Evolutionary conservation across 2,329 filamentous ascomycete species (phyloP), one percentile per base, ranked within the genome.

Genomic region (Talaromyces islandicus): DNA sequence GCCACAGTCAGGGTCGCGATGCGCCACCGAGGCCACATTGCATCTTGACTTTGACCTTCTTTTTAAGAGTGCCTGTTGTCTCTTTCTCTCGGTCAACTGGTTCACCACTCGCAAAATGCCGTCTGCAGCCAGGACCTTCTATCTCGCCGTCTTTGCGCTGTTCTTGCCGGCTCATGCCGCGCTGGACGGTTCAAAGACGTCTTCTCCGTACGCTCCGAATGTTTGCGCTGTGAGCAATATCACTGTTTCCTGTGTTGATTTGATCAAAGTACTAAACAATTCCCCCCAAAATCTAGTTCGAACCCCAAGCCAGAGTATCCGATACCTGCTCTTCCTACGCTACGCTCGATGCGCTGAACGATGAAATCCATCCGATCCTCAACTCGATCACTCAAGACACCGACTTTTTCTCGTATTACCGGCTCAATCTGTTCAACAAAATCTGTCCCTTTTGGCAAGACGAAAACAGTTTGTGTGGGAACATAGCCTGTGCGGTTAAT

Each of bases 401-500:
- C 74, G 94, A 99, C 76, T 99, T 97, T 83, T 99, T 99, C 78
- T 93, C 93, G 57, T 92, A 97, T 77, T 99, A 97, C 79, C 88
- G 94, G 60, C 80, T 99, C 52, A 97, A 97, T 73, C 83, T 99
- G 21, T 99, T 91, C 77, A 89, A 95, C 75, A 96, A 94, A 75
- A 86, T 85, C 77, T 99, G 94, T 71, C 94, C 94, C 0, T 99
- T 97, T 74, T 99, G 94, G 93, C 85, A 88, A 71, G 94, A 99
- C 74, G 88, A 92, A 63, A 89, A 89, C 75, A 91, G 91, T 74
- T 90, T 97, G 83, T 99, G 94, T 76, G 94, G 92, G 65, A 99
- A 99, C 77, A 92, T 96, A 67, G 94, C 92, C 21, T 99, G 94
- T 73, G 90, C 93, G 11, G 94, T 99, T 19, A 92, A 94, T 71